Percentiles rank a stretch among this genome's conserved stretches.
Evolutionary conservation across 176 grass and related monocot genomes (phyloP).

Genomic region (Panicum miliaceum): DNA sequence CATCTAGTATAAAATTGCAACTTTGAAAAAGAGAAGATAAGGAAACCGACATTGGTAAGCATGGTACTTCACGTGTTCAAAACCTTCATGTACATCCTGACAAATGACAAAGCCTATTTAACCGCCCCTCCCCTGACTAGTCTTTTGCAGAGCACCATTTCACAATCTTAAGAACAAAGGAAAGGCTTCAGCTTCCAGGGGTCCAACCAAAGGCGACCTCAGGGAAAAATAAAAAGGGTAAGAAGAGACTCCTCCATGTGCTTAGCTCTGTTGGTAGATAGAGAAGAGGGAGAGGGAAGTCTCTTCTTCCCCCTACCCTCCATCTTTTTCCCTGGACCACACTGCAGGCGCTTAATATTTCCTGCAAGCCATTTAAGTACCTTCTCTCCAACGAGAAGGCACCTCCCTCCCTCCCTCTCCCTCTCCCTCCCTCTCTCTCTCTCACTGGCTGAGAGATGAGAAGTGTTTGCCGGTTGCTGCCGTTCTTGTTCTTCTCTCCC

Average conservation of each 20-base stretch:
- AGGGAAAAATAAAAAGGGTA: conserved; percentile 31
- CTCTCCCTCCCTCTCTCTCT: neutral
- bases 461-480: conserved; percentile 9
- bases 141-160: conserved; percentile 27
- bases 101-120: conserved; percentile 46
- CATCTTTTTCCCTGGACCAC: neutral
- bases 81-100: conserved; percentile 39
- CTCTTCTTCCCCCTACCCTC: conserved; percentile 1
- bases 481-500: conserved; percentile 35
- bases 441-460: neutral
- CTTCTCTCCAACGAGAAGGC: neutral
- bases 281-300: neutral
- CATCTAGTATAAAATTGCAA: neutral
- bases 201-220: conserved; percentile 10
- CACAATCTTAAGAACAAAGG: conserved; percentile 26
- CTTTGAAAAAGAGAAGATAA: neutral
- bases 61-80: conserved; percentile 35
- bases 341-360: conserved; percentile 19
- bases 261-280: neutral
- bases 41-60: neutral
- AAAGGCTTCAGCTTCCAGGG: conserved; percentile 22
- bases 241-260: conserved; percentile 27
- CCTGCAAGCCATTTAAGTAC: neutral
- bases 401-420: neutral
- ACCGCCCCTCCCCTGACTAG: neutral